These are phyloP conservation scores for Serendipita sp. DNA, from an alignment of 768 basidiomycete species.

Conservation along the genomic window DNA sequence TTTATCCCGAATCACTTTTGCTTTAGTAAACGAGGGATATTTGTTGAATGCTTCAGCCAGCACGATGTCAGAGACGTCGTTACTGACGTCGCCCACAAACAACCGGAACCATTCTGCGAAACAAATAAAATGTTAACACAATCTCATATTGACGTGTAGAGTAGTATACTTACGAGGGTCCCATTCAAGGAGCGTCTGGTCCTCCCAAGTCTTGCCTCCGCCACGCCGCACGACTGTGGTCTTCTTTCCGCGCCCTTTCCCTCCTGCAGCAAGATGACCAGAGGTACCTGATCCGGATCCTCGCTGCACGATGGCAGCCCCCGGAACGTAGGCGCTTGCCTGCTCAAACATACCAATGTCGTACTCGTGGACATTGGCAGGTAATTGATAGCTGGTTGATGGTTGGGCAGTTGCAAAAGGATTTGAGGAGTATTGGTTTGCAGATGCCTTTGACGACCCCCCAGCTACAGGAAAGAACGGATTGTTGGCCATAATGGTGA, in stretches of 20 bases:
- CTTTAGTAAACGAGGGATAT: constrained; percentile 87
- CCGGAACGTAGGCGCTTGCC: constrained; percentile 83
- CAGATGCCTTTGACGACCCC: not conserved
- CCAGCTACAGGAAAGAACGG: not conserved
- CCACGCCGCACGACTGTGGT: constrained; percentile 91
- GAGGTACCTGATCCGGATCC: constrained; percentile 28
- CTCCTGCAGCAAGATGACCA: constrained; percentile 31
- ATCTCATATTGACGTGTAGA: not conserved
- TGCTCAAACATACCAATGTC: constrained; percentile 83
- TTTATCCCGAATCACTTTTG: constrained; percentile 88
- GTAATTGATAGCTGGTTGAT: constrained; percentile 25
- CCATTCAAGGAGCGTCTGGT: constrained; percentile 94
- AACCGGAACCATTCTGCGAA: constrained; percentile 82
- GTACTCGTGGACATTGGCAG: constrained; percentile 83
- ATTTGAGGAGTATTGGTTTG: constrained; percentile 9
- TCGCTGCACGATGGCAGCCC: constrained; percentile 77
- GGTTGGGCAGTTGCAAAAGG: not conserved
- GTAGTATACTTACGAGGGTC: constrained; percentile 58
- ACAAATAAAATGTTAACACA: constrained; percentile 1
- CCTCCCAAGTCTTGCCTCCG: constrained; percentile 95
- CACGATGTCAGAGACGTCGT: constrained; percentile 94
- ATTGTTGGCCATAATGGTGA: not conserved
- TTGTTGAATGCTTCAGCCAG: constrained; percentile 85
- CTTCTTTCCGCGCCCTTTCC: constrained; percentile 80
- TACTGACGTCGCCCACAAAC: constrained; percentile 95